Evolutionary conservation across 352 stramenopile genomes (phyloP), one percentile per base, ranked within the genome.

Genomic region (Blastocystis sp.): DNA sequence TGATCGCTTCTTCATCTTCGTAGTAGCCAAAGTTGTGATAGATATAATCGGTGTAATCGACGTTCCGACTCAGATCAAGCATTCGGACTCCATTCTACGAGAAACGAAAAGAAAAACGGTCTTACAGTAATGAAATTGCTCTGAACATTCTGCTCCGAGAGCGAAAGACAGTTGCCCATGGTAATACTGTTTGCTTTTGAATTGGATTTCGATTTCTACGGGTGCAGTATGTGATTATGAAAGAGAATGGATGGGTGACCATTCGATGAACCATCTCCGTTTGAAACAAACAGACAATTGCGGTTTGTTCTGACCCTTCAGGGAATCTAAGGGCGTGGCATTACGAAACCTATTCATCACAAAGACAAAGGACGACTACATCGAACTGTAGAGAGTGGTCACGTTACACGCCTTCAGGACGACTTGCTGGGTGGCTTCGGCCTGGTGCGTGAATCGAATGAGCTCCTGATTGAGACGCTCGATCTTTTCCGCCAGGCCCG

Each of bases 1-100:
- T 40, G 53, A 14, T 18, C 4, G n/a, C 24, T 40, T 48, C 27
- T 8, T 3, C 1, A 14, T 81, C 48, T 21, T 61, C 46, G 29
- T 24, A 38, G 14, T 44, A 32, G 29, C 21, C 63, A 40, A 36
- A 38, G 16, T 46, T 81, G 46, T 81, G 69, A 61, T 81, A 81
- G 21, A 81, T 81, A 61, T 81, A 81, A 21, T 81, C 69, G 1
- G 69, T 81, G 44, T 81, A 81, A n/a, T 81, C 51, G 29, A 81
- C 63, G 32, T 81, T 48, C 27, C 69, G 69, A 29, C 69, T 81
- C 48, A 81, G 36, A 81, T 81, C 69, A 27, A 81, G 24, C 4
- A 14, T 63, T 27, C 27, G 18, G 9, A 65, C 24, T 81, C 69
- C 69, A 81, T 64, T 32, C 69, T 81, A 81, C 24, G 21, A 24